Evolutionary conservation across 371 early-diverging fungal species (phyloP).

Genomic region (Rhizopus sp.): DNA sequence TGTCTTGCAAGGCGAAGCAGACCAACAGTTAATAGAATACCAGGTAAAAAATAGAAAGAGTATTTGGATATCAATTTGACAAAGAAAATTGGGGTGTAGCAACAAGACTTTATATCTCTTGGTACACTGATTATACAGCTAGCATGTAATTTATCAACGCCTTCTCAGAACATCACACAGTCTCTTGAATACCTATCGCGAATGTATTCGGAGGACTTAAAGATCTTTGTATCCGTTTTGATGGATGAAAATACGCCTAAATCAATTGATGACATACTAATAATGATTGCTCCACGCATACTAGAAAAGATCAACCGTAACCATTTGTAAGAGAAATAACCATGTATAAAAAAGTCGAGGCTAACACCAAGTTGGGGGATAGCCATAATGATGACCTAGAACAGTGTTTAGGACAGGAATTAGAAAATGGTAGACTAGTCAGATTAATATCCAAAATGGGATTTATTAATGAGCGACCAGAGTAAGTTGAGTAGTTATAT

Average conservation of each 20-base stretch:
- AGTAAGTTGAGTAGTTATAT: constrained; percentile 51
- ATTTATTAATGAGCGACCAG: constrained; percentile 95
- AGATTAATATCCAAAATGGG: constrained; percentile 87
- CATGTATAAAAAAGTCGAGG: background rate
- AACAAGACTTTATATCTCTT: constrained; percentile 85
- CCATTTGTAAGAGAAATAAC: constrained; percentile 51
- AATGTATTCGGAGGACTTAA: constrained; percentile 76
- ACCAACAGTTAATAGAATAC: constrained; percentile 61
- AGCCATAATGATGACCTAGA: constrained; percentile 82
- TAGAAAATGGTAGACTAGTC: constrained; percentile 91
- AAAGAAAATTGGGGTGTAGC: constrained; percentile 46
- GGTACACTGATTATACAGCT: constrained; percentile 81
- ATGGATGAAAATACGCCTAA: constrained; percentile 79
- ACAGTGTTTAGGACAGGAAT: constrained; percentile 74
- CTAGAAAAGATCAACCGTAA: constrained; percentile 74
- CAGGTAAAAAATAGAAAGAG: constrained; percentile 34
- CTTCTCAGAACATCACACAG: constrained; percentile 68
- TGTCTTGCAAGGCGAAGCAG: constrained; percentile 72
- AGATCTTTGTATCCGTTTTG: constrained; percentile 77
- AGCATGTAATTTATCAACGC: constrained; percentile 68
- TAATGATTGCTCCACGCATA: constrained; percentile 78
- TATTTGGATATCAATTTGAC: background rate
- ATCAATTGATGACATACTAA: constrained; percentile 81
- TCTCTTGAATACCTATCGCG: constrained; percentile 75
- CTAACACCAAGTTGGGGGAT: background rate